Conservation (phyloP, 2,329 filamentous ascomycete genomes). For the Monilinia polystroma region DNA sequence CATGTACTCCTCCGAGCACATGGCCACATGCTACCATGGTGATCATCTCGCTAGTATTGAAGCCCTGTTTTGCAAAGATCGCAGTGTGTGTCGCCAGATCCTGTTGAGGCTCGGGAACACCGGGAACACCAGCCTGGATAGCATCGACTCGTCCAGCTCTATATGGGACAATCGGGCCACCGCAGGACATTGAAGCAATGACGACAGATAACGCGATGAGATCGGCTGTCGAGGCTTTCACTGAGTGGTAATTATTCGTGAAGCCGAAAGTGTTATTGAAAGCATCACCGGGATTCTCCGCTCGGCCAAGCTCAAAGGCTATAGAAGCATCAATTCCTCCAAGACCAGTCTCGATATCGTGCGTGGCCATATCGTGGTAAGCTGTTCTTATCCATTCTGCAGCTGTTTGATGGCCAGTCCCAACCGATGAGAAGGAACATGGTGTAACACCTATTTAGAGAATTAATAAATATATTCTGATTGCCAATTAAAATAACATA, state of each 20-base stretch:
- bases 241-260: neutral
- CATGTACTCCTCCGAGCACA: conserved; percentile 29
- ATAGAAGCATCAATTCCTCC: conserved; percentile 55
- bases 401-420: conserved; percentile 22
- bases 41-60: conserved; percentile 32
- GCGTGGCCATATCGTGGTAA: conserved; percentile 61
- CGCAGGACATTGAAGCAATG: neutral
- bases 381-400: conserved; percentile 61
- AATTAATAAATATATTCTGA: neutral
- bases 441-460: neutral
- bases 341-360: conserved; percentile 40
- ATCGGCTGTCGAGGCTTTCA: conserved; percentile 25
- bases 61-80: conserved; percentile 32
- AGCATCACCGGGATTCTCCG: conserved; percentile 50
- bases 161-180: conserved; percentile 23
- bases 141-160: conserved; percentile 34
- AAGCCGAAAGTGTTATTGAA: neutral
- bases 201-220: conserved; percentile 26
- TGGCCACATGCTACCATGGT: conserved; percentile 29
- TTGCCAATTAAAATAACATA: neutral
- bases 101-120: conserved; percentile 30
- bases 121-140: conserved; percentile 26
- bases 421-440: neutral
- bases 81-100: conserved; percentile 22
- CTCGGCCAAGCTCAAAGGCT: conserved; percentile 27